These are phyloP conservation scores for Cylindrotheca fusiformis DNA, from an alignment of 108 stramenopile genomes.

Conservation along the genomic window DNA sequence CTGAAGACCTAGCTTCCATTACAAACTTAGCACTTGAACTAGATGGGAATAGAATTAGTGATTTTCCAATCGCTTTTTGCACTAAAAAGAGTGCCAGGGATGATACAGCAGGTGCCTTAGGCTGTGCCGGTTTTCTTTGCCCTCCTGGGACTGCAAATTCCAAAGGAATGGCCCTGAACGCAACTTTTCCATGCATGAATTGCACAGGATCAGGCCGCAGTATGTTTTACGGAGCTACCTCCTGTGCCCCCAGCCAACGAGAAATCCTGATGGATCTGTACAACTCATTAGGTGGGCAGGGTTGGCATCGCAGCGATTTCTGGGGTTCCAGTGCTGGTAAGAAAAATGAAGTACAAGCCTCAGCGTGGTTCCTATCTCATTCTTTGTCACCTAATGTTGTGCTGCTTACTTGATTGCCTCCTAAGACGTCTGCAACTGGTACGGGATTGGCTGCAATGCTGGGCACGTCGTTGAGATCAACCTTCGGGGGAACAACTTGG, in stretches of 20 bases:
- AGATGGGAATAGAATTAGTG: slow-evolving; percentile 49
- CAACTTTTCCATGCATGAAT: background rate
- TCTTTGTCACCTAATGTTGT: no score
- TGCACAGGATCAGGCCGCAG: slow-evolving; percentile 24
- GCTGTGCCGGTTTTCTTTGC: slow-evolving; percentile 66
- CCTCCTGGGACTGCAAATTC: slow-evolving; percentile 44
- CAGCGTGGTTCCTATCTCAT: no score
- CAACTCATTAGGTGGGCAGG: slow-evolving; percentile 37
- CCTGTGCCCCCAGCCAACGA: slow-evolving; percentile 35
- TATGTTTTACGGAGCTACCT: slow-evolving; percentile 29
- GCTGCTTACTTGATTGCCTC: no score
- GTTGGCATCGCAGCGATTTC: slow-evolving; percentile 42
- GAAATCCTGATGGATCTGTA: slow-evolving; percentile 49
- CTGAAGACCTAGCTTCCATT: slow-evolving; percentile 21
- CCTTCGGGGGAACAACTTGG: slow-evolving; percentile 60
- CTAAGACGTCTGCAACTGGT: slow-evolving; percentile 68
- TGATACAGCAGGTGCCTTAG: slow-evolving; percentile 36
- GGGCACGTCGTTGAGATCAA: slow-evolving; percentile 48
- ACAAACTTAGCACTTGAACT: slow-evolving; percentile 44
- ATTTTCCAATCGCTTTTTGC: slow-evolving; percentile 43
- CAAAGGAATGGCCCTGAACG: slow-evolving; percentile 4
- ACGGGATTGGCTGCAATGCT: slow-evolving; percentile 55
- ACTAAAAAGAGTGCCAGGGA: slow-evolving; percentile 53
- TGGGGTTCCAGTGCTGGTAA: slow-evolving; percentile 35
- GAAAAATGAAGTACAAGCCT: no score